Base-by-base conservation (phyloP, 1,284 basidiomycete genomes). In the Hemileccinum hortonii region DNA sequence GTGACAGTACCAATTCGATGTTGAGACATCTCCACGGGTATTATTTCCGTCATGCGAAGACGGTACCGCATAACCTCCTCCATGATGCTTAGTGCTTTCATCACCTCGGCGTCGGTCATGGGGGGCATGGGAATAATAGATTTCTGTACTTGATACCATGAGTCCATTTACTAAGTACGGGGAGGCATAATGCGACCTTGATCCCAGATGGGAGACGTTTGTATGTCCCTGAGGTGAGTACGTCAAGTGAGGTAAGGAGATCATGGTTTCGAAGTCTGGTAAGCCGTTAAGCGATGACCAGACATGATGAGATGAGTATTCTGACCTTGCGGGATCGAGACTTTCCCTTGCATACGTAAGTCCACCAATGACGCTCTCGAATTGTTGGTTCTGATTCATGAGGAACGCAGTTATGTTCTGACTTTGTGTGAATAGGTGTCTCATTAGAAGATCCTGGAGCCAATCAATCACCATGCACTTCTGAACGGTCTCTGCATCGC, bases 341-440 rank as follows among this genome's bases (percentile, higher is more conserved):
- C 76, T 77, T 52, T 87, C 81, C 59, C 83, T 87, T 2, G 83
- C 81, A 59, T 81, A 81, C 47, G 78, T 83, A 30, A 95, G 72
- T 10, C 78, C 79, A 43, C 74, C 65, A 38, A 90, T 80, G n/a
- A 82, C 81, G 43, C 83, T 79, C 53, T 90, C 86, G 61, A 94
- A 89, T 67, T 93, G 90, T 47, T 78, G 79, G 58, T 92, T 93
- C 68, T 95, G 91, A 52, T 82, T 81, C 78, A 90, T 82, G 26
- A 94, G 78, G 63, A 93, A 93, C 3, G 84, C 85, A 6, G 87
- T 90, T 47, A 93, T 84, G 68, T 92, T 92, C 89, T 92, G 52
- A 3, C 32, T 12, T 32, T 36, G 47, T 18, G 36, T 54, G 46
- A 61, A 16, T 38, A 14, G 18, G 51, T 33, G 43, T 43, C 15